Evolutionary conservation across 2,329 filamentous ascomycete genomes (phyloP), one percentile per base, ranked within the genome.

Genomic region (Aureobasidium pullulans): DNA sequence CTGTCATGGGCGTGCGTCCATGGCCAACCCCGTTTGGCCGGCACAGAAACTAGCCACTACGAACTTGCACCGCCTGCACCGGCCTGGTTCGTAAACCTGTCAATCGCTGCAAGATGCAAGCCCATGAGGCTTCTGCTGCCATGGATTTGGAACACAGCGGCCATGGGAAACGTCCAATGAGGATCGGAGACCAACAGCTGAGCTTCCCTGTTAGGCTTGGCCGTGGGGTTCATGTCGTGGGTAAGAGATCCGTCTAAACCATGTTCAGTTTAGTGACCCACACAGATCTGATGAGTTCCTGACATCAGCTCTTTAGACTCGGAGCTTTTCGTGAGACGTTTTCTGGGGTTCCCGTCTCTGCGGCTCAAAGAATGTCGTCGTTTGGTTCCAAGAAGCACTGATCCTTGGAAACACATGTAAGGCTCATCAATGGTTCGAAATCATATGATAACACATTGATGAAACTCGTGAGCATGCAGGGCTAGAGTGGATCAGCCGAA

Each of bases 261-360:
- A 46, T 56, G 52, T 56, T 36, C 8, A 46, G 52, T 40, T 56
- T 56, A 56, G 52, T 29, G 39, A 56, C 39, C 52, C 32, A 31
- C 43, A 34, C 39, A 47, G 54, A 57, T 57, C 54, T 57, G 43
- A 48, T 31, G 31, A 39, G 54, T 39, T 40, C 43, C 54, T 57
- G 54, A 48, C 42, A 57, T 57, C 54, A 57, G 40, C 23, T 28
- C 32, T 47, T 48, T 57, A 57, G 34, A 23, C 42, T 57, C 54
- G 54, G 54, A 48, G 54, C 54, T 57, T 57, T 57, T 57, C 6
- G 19, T 32, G 34, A 54, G 54, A 57, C 43, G 36, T 56, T 48
- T 46, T 48, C 54, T 57, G 54, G 54, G 54, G 54, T 57, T 57
- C 43, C 42, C 54, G 54, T 47, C 32, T 48, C 7, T 47, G 54